phyloP scores from a whole-genome alignment of 768 basidiomycete genomes.

The Lactarius quietus region DNA sequence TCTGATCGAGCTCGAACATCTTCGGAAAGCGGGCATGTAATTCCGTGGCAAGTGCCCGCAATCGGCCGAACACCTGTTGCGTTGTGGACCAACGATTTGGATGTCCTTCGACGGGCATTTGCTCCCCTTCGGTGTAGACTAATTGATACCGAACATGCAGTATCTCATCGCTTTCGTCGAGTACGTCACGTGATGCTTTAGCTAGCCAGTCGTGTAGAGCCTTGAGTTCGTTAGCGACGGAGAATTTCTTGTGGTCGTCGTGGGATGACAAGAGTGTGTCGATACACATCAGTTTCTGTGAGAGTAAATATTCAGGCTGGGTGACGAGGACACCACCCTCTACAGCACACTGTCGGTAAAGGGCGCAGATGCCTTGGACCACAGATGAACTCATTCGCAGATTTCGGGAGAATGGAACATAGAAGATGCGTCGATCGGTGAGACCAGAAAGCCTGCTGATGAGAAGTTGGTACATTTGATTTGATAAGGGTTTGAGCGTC shows the following conservation, averaged over 20 bases:
- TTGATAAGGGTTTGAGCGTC: constrained; percentile 43
- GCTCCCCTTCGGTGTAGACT: constrained; percentile 43
- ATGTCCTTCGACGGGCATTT: constrained; percentile 37
- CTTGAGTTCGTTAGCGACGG: neutral
- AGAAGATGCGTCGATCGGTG: constrained; percentile 44
- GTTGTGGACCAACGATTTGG: constrained; percentile 43
- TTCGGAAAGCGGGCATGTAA: neutral
- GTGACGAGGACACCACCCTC: constrained; percentile 42
- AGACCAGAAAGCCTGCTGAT: constrained; percentile 43
- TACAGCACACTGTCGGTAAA: constrained; percentile 40
- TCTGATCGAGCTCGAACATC: constrained; percentile 6
- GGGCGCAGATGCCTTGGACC: constrained; percentile 27
- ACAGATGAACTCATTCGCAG: constrained; percentile 28
- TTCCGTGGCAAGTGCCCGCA: constrained; percentile 23
- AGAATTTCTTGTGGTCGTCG: neutral
- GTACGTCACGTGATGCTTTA: constrained; percentile 9
- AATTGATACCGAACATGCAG: constrained; percentile 46
- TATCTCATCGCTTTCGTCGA: constrained; percentile 32
- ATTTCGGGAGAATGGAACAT: constrained; percentile 48
- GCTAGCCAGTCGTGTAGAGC: neutral
- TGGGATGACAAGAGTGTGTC: constrained; percentile 30
- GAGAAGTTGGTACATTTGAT: constrained; percentile 48
- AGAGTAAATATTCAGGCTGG: constrained; percentile 54
- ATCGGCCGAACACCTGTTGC: constrained; percentile 39
- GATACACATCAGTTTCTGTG: constrained; percentile 46